Percentiles rank a stretch among this genome's conserved stretches.
phyloP scores from a whole-genome alignment of 805 yeast species.

The Saccharomycopsis fibuligera region DNA sequence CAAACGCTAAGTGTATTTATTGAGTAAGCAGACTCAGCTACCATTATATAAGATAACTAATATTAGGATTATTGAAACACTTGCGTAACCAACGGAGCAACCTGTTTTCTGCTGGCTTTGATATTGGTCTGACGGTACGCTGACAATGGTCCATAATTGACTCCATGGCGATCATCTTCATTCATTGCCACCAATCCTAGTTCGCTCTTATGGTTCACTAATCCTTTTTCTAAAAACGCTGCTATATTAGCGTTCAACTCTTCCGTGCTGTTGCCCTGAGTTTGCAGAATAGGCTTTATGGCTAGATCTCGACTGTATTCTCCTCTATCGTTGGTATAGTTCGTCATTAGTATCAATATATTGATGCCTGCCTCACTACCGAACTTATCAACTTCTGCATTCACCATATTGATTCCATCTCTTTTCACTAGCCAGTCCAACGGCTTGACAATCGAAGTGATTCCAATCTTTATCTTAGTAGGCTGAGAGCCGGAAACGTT shows the following conservation, averaged over 20 bases:
- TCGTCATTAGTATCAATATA: constrained; percentile 42
- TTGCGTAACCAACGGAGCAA: constrained; percentile 64
- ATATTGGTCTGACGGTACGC: constrained; percentile 45
- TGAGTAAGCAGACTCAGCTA: too few species aligned
- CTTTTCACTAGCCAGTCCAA: constrained; percentile 42
- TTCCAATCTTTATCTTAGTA: constrained; percentile 48
- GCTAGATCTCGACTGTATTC: constrained; percentile 41
- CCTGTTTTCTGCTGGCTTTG: constrained; percentile 76
- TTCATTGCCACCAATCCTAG: constrained; percentile 21
- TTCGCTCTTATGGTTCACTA: constrained; percentile 1
- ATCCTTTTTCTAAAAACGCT: constrained; percentile 5
- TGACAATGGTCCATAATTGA: constrained; percentile 16
- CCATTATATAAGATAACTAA: too few species aligned
- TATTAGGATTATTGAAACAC: too few species aligned
- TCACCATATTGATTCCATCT: constrained; percentile 24
- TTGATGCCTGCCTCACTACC: constrained; percentile 25
- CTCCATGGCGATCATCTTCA: constrained; percentile 21
- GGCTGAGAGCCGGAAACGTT: not conserved
- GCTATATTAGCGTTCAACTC: constrained; percentile 21
- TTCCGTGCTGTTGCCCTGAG: not conserved
- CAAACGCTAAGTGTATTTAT: too few species aligned
- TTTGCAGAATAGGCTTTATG: constrained; percentile 21
- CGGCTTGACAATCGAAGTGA: constrained; percentile 67
- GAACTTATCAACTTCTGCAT: constrained; percentile 27
- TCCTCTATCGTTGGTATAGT: constrained; percentile 30